Percentiles rank a stretch among this genome's conserved stretches.
Evolutionary conservation across 164 flowering plant species (phyloP).

Genomic region (Tinospora cordifolia): DNA sequence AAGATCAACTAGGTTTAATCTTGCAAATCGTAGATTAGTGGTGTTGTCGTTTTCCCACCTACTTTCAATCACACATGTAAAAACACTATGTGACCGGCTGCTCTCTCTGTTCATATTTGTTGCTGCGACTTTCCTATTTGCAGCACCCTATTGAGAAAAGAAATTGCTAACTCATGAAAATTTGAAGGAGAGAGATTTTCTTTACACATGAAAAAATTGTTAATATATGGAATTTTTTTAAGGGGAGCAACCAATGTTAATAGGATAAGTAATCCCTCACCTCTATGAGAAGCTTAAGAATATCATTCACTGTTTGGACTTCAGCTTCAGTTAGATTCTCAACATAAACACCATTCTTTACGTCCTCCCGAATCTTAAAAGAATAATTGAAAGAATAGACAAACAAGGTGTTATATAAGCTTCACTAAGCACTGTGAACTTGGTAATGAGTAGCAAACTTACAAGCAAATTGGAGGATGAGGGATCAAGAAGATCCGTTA

Average conservation of each 20-base stretch:
- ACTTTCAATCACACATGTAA: conserved; percentile 94
- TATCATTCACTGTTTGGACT: conserved; percentile 74
- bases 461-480: conserved; percentile 85
- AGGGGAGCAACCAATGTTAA: conserved; percentile 3
- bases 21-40: conserved; percentile 74
- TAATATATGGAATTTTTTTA: background rate
- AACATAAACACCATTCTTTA: conserved; percentile 81
- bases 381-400: conserved; percentile 9
- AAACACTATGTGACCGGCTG: conserved; percentile 98
- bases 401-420: background rate
- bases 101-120: conserved; percentile 99
- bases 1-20: conserved; percentile 94
- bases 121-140: conserved; percentile 93
- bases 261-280: conserved; percentile 24
- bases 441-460: conserved; percentile 19
- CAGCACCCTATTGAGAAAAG: conserved; percentile 61
- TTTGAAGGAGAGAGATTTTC: background rate
- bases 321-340: conserved; percentile 92
- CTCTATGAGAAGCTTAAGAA: conserved; percentile 71
- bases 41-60: conserved; percentile 89
- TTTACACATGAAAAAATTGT: background rate
- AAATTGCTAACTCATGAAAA: conserved; percentile 5
- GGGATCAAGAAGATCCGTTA: conserved; percentile 94
- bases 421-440: background rate
- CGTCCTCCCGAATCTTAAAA: conserved; percentile 80